phyloP scores from a whole-genome alignment of 1,284 basidiomycete species.

The Cutaneotrichosporon arboriforme region DNA sequence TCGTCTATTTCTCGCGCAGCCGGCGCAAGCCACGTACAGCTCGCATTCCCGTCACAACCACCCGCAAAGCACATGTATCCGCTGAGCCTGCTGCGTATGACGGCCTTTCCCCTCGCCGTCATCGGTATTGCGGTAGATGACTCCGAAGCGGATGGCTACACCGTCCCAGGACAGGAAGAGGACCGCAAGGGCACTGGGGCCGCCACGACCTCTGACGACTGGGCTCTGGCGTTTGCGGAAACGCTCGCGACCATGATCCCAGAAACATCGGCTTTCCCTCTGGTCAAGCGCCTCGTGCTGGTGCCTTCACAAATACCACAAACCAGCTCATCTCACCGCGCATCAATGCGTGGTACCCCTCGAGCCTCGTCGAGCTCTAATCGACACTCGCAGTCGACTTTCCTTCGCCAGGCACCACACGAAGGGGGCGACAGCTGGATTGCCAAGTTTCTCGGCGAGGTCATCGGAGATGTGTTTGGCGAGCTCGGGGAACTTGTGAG shows the following conservation, averaged over 20 bases:
- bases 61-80: conserved; percentile 38
- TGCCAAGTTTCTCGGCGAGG: conserved; percentile 74
- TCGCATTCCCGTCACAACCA: conserved; percentile 31
- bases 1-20: conserved; percentile 29
- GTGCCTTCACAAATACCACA: conserved; percentile 51
- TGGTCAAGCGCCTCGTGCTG: conserved; percentile 52
- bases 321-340: not conserved
- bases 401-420: conserved; percentile 25
- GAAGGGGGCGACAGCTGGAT: conserved; percentile 55
- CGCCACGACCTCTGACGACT: not conserved
- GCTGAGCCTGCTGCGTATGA: conserved; percentile 34
- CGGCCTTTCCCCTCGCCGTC: conserved; percentile 40
- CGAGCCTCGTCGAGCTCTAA: not conserved
- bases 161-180: not conserved
- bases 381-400: not conserved
- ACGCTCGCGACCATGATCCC: conserved; percentile 49
- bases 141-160: conserved; percentile 8
- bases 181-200: not conserved
- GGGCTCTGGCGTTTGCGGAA: conserved; percentile 30
- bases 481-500: conserved; percentile 66
- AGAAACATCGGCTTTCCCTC: conserved; percentile 62
- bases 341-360: not conserved
- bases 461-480: conserved; percentile 74
- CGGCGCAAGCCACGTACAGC: conserved; percentile 37
- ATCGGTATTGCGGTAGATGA: conserved; percentile 39